Conservation (phyloP, 1,284 basidiomycete genomes). For the Cutaneotrichosporon spelunceum region DNA sequence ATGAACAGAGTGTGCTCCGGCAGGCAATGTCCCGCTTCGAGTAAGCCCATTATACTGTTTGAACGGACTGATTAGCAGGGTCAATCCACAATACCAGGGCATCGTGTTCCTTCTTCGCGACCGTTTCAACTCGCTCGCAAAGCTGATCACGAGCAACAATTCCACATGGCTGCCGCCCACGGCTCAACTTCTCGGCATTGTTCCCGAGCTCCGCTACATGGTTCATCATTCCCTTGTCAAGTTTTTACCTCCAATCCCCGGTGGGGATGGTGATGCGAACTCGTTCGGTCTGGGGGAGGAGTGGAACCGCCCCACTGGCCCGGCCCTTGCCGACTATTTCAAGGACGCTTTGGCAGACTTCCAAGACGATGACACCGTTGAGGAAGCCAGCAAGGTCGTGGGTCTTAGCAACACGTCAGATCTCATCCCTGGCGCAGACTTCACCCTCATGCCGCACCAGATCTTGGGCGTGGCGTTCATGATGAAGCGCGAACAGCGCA, state of each 20-base stretch:
- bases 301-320: constrained; percentile 14
- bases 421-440: constrained; percentile 30
- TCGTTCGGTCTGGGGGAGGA: neutral
- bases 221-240: neutral
- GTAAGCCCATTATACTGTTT: neutral
- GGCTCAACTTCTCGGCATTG: neutral
- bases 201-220: neutral
- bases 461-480: constrained; percentile 51
- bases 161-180: neutral
- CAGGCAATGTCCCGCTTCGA: neutral
- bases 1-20: neutral
- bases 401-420: constrained; percentile 27
- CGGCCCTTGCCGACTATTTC: constrained; percentile 40
- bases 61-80: neutral
- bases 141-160: neutral
- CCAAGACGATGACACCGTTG: constrained; percentile 34
- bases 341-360: constrained; percentile 38
- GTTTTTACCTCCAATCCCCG: neutral
- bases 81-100: neutral
- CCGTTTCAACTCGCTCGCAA: neutral
- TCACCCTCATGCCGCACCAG: constrained; percentile 49
- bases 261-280: neutral
- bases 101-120: neutral
- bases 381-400: constrained; percentile 33
- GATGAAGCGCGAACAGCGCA: constrained; percentile 42